Base-by-base conservation (phyloP, 495 filamentous ascomycete genomes). In the Penicillium odoratum region DNA sequence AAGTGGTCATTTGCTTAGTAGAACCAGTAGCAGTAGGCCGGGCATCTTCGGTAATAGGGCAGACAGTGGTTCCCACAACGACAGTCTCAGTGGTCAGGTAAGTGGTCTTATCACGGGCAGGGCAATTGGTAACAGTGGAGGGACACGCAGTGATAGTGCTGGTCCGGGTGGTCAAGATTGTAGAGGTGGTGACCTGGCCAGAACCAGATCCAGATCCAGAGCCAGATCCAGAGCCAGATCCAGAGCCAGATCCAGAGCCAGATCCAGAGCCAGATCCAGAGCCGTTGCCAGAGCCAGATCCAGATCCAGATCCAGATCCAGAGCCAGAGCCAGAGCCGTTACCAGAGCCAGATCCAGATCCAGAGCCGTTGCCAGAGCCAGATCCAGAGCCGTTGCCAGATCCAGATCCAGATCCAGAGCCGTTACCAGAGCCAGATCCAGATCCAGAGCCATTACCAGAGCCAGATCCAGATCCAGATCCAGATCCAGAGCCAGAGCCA, bases 131-230 rank as follows among this genome's bases (percentile, higher is more conserved):
- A 3, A 70, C 62, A n/a, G 58, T 56, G 0, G 69, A 54, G 16
- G 58, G 61, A 56, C 72, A 74, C 34, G 60, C 58, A 16, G 71
- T 74, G 48, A 71, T 61, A 13, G 72, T 75, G 61, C 46, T 47
- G 34, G 57, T 58, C 8, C 56, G 51, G 7, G 72, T 74, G 25
- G 68, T 57, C 48, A 66, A 72, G 45, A 75, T 53, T 8, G 71
- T 72, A 7, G 72, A 74, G 13, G 72, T 75, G 0, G 66, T 26
- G 18, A 33, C 9, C 28, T 29, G 9, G 48, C 30, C 15, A 50
- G 48, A 21, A 4, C 16, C n/a, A 46, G 16, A 46, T 3, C 16
- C 21, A 11, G 44, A 13, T 1, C 21, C 21, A 21, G 21, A 21
- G 21, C 21, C 21, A 21, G 21, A 21, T 1, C 21, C 21, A 21